Conservation (phyloP, 2,329 filamentous ascomycete species). For the Aspergillus fumigatus region DNA sequence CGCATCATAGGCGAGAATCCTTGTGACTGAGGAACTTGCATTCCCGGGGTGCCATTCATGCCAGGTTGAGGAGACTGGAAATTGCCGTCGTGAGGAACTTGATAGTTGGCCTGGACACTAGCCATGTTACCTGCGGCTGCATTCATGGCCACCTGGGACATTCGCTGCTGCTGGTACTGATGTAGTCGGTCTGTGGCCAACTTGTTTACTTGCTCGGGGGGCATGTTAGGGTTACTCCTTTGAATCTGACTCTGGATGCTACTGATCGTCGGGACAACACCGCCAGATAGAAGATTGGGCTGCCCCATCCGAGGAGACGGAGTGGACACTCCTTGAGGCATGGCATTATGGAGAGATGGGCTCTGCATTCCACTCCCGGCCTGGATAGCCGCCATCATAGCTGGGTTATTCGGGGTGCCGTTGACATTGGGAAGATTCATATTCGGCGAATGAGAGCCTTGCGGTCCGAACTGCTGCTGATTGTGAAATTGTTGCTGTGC, state of each 20-base stretch:
- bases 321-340: constrained; percentile 38
- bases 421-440: constrained; percentile 40
- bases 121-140: constrained; percentile 47
- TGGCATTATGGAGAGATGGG: constrained; percentile 39
- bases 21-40: constrained; percentile 47
- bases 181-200: constrained; percentile 50
- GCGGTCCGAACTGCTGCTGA: constrained; percentile 38
- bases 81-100: constrained; percentile 36
- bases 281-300: constrained; percentile 48
- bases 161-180: constrained; percentile 44
- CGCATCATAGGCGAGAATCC: constrained; percentile 52
- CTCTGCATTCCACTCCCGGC: constrained; percentile 40
- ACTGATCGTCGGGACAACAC: constrained; percentile 52
- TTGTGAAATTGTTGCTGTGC: constrained; percentile 35
- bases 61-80: constrained; percentile 31
- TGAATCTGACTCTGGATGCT: constrained; percentile 51
- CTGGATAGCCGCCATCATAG: constrained; percentile 44
- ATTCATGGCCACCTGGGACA: constrained; percentile 50
- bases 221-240: constrained; percentile 47
- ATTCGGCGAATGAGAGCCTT: constrained; percentile 43
- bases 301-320: constrained; percentile 46
- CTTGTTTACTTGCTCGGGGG: constrained; percentile 51
- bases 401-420: constrained; percentile 37
- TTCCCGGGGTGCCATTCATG: constrained; percentile 32
- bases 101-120: constrained; percentile 37